Evolutionary conservation across 1,284 basidiomycete species (phyloP), one percentile per base, ranked within the genome.

Genomic region (Trametes polyzona): DNA sequence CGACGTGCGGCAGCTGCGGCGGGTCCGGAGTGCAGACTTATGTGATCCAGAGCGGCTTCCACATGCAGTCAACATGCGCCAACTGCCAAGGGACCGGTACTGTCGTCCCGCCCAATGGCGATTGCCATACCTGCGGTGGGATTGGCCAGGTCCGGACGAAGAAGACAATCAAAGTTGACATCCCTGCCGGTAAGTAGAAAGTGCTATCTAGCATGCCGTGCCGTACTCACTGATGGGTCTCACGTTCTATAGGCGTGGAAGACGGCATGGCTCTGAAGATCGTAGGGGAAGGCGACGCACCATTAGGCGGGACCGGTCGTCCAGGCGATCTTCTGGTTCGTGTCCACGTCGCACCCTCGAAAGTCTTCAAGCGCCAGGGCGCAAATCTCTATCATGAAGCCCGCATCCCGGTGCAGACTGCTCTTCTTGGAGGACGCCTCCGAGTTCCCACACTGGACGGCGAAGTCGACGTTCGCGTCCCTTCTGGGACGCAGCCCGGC

Each of bases 361-460:
- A 92, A 67, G 77, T 84, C 47, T 99, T 98, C 81, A 83, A 88
- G 62, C 84, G 97, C 58, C 97, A 98, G 77, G 97, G 97, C 32
- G 81, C 86, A 51, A 95, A 97, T 74, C 78, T 99, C 29, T 93
- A 96, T 75, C 92, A 96, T 73, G 88, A 94, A 64, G 93, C 93
- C 37, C 87, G 88, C 54, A 92, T 99, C 64, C 96, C 97, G 17
- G 82, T 99, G 67, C 93, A 99, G 70, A 86, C 84, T 5, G 97
- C 97, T 8, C 77, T 99, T 43, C 82, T 99, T 23, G 96, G 96
- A 47, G 97, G 97, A 40, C 86, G 86, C 66, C 92, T 96, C 42
- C 86, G 95, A 36, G 92, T 99, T 46, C 96, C 96, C 23, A 99
- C 97, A 23, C 79, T 99, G 26, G 96, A 99, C 65, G 94, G 96